These are phyloP conservation scores for Podospora appendiculata DNA, from an alignment of 495 filamentous ascomycete genomes.

Conservation along the genomic window DNA sequence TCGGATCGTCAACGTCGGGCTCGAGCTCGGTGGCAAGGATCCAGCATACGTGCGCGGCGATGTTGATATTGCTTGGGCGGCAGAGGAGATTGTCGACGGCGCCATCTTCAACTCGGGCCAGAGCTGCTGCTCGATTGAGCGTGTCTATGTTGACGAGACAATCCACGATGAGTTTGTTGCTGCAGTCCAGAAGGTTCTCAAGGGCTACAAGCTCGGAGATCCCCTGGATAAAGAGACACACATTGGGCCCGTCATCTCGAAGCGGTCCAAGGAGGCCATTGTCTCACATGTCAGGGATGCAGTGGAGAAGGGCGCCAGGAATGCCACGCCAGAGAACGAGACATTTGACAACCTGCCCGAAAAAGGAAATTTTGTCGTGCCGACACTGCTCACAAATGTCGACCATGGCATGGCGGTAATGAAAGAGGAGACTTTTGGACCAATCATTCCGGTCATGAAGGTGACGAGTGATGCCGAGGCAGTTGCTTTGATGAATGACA, in stretches of 20 bases:
- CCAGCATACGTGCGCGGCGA: slow-evolving; percentile 82
- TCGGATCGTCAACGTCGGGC: slow-evolving; percentile 70
- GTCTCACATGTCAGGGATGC: slow-evolving; percentile 77
- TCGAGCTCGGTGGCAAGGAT: slow-evolving; percentile 91
- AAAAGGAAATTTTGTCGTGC: slow-evolving; percentile 79
- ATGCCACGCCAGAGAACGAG: slow-evolving; percentile 74
- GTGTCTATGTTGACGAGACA: slow-evolving; percentile 82
- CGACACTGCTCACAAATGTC: slow-evolving; percentile 74
- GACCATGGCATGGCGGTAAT: slow-evolving; percentile 83
- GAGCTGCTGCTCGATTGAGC: slow-evolving; percentile 89
- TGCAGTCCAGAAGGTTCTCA: slow-evolving; percentile 71
- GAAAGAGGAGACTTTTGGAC: slow-evolving; percentile 95
- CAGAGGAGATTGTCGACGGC: slow-evolving; percentile 87
- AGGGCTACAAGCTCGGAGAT: slow-evolving; percentile 82
- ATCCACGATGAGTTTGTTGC: slow-evolving; percentile 76
- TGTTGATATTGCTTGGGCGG: slow-evolving; percentile 82
- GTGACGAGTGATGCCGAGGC: slow-evolving; percentile 80
- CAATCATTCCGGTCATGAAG: slow-evolving; percentile 89
- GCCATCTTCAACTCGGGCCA: slow-evolving; percentile 96
- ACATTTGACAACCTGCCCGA: slow-evolving; percentile 60
- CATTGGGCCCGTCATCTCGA: slow-evolving; percentile 83
- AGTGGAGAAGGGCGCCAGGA: slow-evolving; percentile 69
- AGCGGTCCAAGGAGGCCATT: slow-evolving; percentile 65
- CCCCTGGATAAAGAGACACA: slow-evolving; percentile 72
- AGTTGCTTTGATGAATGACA: slow-evolving; percentile 84